Base-by-base conservation (phyloP, 2,329 filamentous ascomycete genomes). In the Paecilomyces fulvus region DNA sequence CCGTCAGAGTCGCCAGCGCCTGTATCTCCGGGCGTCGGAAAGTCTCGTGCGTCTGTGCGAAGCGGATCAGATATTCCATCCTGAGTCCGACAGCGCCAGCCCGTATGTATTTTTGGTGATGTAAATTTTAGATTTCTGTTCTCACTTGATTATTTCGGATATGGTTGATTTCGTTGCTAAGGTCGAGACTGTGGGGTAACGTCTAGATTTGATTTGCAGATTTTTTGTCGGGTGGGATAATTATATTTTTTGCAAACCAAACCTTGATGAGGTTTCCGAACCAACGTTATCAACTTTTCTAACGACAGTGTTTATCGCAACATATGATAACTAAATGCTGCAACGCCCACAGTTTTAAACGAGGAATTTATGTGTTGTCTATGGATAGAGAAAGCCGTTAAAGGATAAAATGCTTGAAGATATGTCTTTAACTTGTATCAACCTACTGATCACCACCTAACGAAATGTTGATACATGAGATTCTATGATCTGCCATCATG, bases 11-110 rank as follows among this genome's bases (percentile, higher is more conserved):
- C 3, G 90, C 91, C 20, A 99, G 78, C 23, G 94, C 86, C 66
- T 92, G 78, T 12, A 96, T 82, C 73, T 99, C 94, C 2, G 92
- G 84, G 56, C 85, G 79, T 43, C 92, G 87, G 70, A 99, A 99
- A n/a, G 84, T 87, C 76, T 96, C 90, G 71, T 97, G 92, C 57
- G 83, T 80, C 73, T 97, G 94, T 49, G 87, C 88, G 70, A 97
- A 91, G 65, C 92, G 89, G 61, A 99, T 85, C 58, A 99, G 81
- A 68, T 89, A 97, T 60, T 95, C 84, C 84, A 82, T 82, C 52
- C 17, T 56, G 53, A 43, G 11, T 11, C 37, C 28, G 33, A 52
- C n/a, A 49, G 23, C 46, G 51, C 50, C 4, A 14, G 23, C 23
- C 48, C 33, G 12, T 21, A 5, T 21, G 11, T 28, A 43, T 43